These are phyloP conservation scores for Penicillium psychrofluorescens DNA, from an alignment of 495 filamentous ascomycete genomes.

Conservation along the genomic window DNA sequence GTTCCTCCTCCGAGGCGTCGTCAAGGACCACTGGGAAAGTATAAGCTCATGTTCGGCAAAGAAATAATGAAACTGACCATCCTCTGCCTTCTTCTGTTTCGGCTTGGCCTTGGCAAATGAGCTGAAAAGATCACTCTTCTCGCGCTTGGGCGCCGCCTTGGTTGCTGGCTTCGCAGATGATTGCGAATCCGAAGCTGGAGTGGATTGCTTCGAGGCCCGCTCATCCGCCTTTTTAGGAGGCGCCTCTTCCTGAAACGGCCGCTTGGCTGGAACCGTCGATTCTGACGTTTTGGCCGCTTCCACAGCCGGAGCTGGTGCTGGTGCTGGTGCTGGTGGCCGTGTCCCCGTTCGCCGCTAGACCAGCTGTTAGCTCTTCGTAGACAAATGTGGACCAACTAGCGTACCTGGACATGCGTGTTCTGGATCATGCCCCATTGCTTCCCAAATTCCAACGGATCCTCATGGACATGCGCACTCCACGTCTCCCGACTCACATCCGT, in stretches of 20 bases:
- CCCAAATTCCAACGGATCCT: conserved; percentile 56
- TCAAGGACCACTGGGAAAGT: conserved; percentile 23
- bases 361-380: conserved; percentile 3
- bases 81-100: conserved; percentile 52
- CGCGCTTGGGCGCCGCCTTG: conserved; percentile 47
- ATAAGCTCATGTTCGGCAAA: conserved; percentile 8
- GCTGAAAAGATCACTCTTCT: conserved; percentile 65
- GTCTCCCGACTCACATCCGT: conserved; percentile 60
- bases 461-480: conserved; percentile 39
- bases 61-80: conserved; percentile 33
- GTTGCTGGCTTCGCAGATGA: conserved; percentile 25
- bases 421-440: conserved; percentile 62
- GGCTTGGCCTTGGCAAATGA: conserved; percentile 78
- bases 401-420: conserved; percentile 56
- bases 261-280: conserved; percentile 27
- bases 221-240: conserved; percentile 22
- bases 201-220: conserved; percentile 16
- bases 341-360: conserved; percentile 42
- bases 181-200: conserved; percentile 16
- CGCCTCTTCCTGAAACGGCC: conserved; percentile 20
- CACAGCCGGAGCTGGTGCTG: conserved; percentile 11
- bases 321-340: conserved; percentile 25
- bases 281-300: conserved; percentile 14
- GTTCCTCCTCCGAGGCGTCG: conserved; percentile 69
- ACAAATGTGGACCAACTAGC: not conserved